Percentiles rank a stretch among this genome's conserved stretches.
These are phyloP conservation scores for Arthroderma sp. DNA, from an alignment of 2,329 filamentous ascomycete genomes.

Conservation along the genomic window DNA sequence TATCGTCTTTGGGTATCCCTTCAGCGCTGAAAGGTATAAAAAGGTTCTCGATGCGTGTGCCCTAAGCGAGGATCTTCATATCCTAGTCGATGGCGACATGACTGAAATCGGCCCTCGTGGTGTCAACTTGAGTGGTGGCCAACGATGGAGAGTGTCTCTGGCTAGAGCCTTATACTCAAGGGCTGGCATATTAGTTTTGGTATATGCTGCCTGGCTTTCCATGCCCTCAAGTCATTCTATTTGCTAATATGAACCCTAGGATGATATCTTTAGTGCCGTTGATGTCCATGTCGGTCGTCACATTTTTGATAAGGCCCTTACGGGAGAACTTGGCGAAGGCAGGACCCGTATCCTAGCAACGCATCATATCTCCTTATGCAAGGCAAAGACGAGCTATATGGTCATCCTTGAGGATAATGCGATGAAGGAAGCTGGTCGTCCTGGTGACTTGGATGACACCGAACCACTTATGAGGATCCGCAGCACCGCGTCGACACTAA, in stretches of 20 bases:
- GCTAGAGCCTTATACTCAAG: slow-evolving; percentile 49
- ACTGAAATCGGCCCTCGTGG: slow-evolving; percentile 52
- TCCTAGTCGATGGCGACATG: slow-evolving; percentile 52
- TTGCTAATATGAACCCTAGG: neutral
- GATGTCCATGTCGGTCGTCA: slow-evolving; percentile 54
- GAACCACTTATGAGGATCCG: neutral
- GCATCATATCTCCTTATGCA: slow-evolving; percentile 58
- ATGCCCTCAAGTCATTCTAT: neutral
- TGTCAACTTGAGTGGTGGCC: slow-evolving; percentile 49
- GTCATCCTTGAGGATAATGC: slow-evolving; percentile 1
- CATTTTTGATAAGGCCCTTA: slow-evolving; percentile 47
- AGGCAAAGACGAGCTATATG: neutral
- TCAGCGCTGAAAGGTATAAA: slow-evolving; percentile 58
- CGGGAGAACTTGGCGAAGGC: slow-evolving; percentile 42
- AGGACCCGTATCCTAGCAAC: slow-evolving; percentile 50
- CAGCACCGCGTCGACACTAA: neutral
- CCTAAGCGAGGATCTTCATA: slow-evolving; percentile 48
- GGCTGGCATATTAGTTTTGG: slow-evolving; percentile 44
- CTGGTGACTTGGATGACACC: neutral
- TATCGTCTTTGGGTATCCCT: slow-evolving; percentile 51
- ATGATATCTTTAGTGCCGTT: slow-evolving; percentile 47
- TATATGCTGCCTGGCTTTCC: slow-evolving; percentile 17
- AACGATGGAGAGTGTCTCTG: slow-evolving; percentile 49
- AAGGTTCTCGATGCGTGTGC: slow-evolving; percentile 57
- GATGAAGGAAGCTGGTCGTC: neutral